phyloP scores from a whole-genome alignment of 164 flowering plant species.

The Amborella trichopoda region DNA sequence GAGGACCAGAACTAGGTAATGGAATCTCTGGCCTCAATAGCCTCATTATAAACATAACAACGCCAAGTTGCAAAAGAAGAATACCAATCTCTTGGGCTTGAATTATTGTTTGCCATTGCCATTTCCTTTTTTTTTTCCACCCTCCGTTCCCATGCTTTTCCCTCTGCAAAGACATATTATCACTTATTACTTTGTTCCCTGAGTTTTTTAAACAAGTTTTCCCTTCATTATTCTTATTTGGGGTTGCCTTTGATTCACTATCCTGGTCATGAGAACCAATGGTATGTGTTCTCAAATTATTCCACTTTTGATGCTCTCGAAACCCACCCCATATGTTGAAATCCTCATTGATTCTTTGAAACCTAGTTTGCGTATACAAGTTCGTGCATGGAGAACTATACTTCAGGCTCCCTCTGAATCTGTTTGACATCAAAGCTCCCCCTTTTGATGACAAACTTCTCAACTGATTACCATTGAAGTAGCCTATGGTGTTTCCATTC shows the following conservation, averaged over 20 bases:
- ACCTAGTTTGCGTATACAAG: slow-evolving; percentile 10
- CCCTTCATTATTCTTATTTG: slow-evolving; percentile 30
- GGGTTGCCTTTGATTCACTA: slow-evolving; percentile 28
- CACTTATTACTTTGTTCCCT: slow-evolving; percentile 12
- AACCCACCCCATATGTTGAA: slow-evolving; percentile 21
- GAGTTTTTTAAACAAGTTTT: slow-evolving; percentile 1
- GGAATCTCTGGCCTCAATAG: slow-evolving; percentile 71
- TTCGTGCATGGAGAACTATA: slow-evolving; percentile 8
- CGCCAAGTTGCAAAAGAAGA: slow-evolving; percentile 67
- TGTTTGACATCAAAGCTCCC: too few relatives aligned
- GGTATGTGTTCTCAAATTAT: slow-evolving; percentile 19
- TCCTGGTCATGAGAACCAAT: slow-evolving; percentile 43
- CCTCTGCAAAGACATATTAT: slow-evolving; percentile 22
- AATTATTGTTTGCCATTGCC: slow-evolving; percentile 78
- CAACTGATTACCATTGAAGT: too few relatives aligned
- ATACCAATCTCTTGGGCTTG: slow-evolving; percentile 78
- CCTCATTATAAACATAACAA: slow-evolving; percentile 72
- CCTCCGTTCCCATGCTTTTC: slow-evolving; percentile 39
- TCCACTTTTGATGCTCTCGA: slow-evolving; percentile 7
- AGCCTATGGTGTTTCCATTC: too few relatives aligned
- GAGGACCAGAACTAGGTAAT: slow-evolving; percentile 68
- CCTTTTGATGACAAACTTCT: too few relatives aligned
- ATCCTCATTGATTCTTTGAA: slow-evolving; percentile 11
- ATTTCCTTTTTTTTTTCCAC: slow-evolving; percentile 46
- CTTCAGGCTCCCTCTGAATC: slow-evolving; percentile 11